These are phyloP conservation scores for Ogataea corticis DNA, from an alignment of 805 yeast genomes.

Conservation along the genomic window DNA sequence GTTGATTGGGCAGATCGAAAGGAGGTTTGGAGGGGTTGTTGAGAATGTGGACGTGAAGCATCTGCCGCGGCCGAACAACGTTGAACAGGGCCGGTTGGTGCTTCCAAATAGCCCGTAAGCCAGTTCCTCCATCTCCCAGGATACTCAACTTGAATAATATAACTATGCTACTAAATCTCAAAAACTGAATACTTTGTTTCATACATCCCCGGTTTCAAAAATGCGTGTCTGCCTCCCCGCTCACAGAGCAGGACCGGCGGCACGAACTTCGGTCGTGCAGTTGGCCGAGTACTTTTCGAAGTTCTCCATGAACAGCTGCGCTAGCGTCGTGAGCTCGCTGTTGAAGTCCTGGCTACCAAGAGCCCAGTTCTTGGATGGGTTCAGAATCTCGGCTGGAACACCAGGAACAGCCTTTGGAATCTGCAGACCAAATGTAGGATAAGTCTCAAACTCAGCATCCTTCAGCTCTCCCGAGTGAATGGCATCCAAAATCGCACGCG, in stretches of 20 bases:
- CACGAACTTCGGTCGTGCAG: slow-evolving; percentile 82
- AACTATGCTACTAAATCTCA: not conserved
- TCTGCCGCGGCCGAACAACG: slow-evolving; percentile 16
- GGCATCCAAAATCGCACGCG: slow-evolving; percentile 93
- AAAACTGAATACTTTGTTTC: too few species aligned
- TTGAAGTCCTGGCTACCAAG: slow-evolving; percentile 54
- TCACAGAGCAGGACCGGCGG: slow-evolving; percentile 82
- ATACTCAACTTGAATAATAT: slow-evolving; percentile 1
- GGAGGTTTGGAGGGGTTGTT: slow-evolving; percentile 5
- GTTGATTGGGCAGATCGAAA: slow-evolving; percentile 31
- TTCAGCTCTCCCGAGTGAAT: slow-evolving; percentile 89
- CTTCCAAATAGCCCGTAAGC: not conserved
- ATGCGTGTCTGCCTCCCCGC: too few species aligned
- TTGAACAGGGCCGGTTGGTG: slow-evolving; percentile 22
- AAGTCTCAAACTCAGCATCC: slow-evolving; percentile 76
- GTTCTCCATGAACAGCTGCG: slow-evolving; percentile 78
- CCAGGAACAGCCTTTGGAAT: slow-evolving; percentile 80
- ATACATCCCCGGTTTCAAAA: too few species aligned
- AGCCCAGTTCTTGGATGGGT: slow-evolving; percentile 84
- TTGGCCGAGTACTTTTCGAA: slow-evolving; percentile 80
- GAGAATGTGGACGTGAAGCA: slow-evolving; percentile 6
- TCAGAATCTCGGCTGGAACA: slow-evolving; percentile 82
- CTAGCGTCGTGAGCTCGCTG: slow-evolving; percentile 64
- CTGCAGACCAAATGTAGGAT: slow-evolving; percentile 83
- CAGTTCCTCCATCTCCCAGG: not conserved